Base-by-base conservation (phyloP, 106 monocot species). In the Ottelia alismoides region DNA sequence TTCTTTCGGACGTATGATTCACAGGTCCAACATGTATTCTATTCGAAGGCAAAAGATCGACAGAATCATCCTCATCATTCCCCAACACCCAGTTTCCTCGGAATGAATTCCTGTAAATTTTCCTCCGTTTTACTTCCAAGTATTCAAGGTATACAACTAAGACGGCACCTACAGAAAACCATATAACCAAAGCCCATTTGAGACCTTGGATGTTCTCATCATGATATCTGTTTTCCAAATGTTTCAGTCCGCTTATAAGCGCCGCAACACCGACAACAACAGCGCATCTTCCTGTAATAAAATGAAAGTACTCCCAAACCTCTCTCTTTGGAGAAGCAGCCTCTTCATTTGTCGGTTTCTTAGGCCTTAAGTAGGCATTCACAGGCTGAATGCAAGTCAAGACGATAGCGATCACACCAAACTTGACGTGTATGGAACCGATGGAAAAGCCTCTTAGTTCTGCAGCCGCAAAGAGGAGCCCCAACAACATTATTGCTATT, bases 191-290 rank as follows among this genome's bases (percentile, higher is more conserved):
- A 16, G 79, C 90, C 84, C 80, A 84, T 32, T 74, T 81, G 30
- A 90, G 72, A 31, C 81, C 75, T 47, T 84, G 65, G 27, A 75
- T 69, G 75, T 78, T 81, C 32, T 84, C 77, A 30, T 66, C 65
- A 51, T 50, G 80, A 58, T 90, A 84, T 62, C 77, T 77, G 28
- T 67, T 32, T 56, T 81, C 90, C 49, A 90, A 66, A 72, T 90
- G 84, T 55, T 78, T 77, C 84, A 90, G 76, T 11, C 90, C 90
- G 30, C 67, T 90, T 84, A n/a, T n/a, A n/a, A n/a, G n/a, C n/a
- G n/a, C n/a, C n/a, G n/a, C n/a, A n/a, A n/a, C n/a, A n/a, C n/a
- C 90, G 26, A 61, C 65, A 24, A 77, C 27, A 67, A 81, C 45
- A 45, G 84, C 74, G 30, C 55, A 74, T 40, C 84, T 80, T 20